phyloP scores from a whole-genome alignment of 805 yeast species.

The Suhomyces sp. region DNA sequence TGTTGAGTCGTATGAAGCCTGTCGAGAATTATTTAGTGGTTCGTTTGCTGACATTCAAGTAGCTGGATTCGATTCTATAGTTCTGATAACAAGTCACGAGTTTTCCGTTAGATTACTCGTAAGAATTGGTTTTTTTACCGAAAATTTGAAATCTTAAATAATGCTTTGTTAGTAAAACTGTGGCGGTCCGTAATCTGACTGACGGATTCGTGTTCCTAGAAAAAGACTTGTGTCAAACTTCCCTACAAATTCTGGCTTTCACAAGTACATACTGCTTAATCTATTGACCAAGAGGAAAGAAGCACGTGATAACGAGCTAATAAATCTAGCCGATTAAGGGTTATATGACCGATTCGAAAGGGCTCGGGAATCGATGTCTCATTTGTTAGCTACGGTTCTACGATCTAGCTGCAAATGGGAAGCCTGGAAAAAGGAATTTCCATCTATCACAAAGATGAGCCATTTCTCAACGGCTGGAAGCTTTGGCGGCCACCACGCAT shows the following conservation, averaged over 20 bases:
- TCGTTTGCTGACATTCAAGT: neutral
- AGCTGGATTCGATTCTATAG: neutral
- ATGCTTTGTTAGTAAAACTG: neutral
- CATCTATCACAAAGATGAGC: neutral
- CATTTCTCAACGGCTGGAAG: neutral
- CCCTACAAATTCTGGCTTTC: neutral
- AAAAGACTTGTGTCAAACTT: neutral
- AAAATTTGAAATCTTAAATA: neutral
- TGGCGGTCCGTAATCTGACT: neutral
- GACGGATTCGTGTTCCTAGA: neutral
- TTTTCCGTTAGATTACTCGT: neutral
- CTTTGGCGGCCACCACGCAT: neutral
- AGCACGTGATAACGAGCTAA: neutral
- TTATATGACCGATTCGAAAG: neutral
- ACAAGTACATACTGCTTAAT: neutral
- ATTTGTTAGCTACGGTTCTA: neutral
- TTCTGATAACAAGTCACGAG: neutral
- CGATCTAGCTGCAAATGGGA: neutral
- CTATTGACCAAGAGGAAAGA: neutral
- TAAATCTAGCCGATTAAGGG: neutral
- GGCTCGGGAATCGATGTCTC: neutral
- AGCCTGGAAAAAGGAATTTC: neutral
- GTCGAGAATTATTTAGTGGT: neutral
- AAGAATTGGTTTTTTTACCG: neutral
- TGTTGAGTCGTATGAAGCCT: conserved; percentile 3